Evolutionary conservation across 495 filamentous ascomycete species (phyloP), one percentile per base, ranked within the genome.

Genomic region (Alectoria sarmentosa): DNA sequence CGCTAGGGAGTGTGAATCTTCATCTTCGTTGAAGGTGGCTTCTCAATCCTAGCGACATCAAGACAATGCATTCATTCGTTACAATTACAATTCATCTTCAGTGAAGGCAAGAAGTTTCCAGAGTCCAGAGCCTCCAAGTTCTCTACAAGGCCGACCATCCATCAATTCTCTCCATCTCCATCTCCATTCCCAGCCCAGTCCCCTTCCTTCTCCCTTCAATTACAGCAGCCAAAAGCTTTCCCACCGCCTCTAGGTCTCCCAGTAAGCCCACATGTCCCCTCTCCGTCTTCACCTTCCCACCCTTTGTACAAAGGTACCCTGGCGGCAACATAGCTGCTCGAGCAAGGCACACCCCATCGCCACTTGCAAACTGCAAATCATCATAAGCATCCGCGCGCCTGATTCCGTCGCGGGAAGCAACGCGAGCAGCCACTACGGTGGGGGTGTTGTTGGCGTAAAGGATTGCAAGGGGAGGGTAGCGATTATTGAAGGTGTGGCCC

Each of bases 331-430:
- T 94, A 0, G 92, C 89, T 62, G 92, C 90, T 48, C 80, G 80
- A 0, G 93, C 91, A 21, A 98, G 79, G 71, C 91, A 91, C 0
- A 98, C 93, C 0, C 93, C 93, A 73, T 98, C 93, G 0, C 93
- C 93, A 42, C 85, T 87, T 0, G 87, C 88, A 74, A 97, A 97
- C 0, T 90, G 84, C 4, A 96, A 78, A 64, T 96, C 87, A 66
- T 96, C 93, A 71, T 96, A 98, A 4, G 87, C 86, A 75, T 95
- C 90, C 1, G 83, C 75, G 44, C 84, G 83, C 61, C 85, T 84
- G 67, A 97, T 96, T 1, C 78, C 78, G 41, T 90, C 87, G 9
- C 79, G 71, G 3, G 84, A 84, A 8, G 80, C 69, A 14, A 98
- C 90, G 17, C 84, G 82, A 2, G 89, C 91, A 0, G 85, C 91